phyloP scores from a whole-genome alignment of 352 stramenopile genomes.

The Globisporangium cederbergense region DNA sequence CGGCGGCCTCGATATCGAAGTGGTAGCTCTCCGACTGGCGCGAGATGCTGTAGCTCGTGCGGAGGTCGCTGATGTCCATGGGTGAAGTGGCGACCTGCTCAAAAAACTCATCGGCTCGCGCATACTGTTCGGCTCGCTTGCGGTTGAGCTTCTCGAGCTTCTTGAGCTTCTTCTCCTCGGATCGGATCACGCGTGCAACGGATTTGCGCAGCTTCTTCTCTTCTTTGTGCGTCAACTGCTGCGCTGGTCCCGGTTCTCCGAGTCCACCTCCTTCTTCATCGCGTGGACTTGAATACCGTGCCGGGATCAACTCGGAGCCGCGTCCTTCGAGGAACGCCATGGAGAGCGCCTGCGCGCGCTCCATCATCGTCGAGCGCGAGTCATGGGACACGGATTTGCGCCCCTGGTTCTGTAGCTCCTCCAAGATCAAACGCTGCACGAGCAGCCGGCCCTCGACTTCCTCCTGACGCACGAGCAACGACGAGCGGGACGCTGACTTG shows the following conservation, averaged over 20 bases:
- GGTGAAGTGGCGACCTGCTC: conserved; percentile 9
- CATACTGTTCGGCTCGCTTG: conserved; percentile 17
- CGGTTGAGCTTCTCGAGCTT: conserved; percentile 28
- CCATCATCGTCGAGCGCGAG: conserved; percentile 10
- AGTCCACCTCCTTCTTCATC: background rate
- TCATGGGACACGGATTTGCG: background rate
- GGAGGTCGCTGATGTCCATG: background rate
- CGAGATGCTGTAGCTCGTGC: conserved; percentile 2
- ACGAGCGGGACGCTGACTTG: conserved; percentile 4
- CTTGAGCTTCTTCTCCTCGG: conserved; percentile 33
- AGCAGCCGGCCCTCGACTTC: conserved; percentile 8
- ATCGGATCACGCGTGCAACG: conserved; percentile 21
- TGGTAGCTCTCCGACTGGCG: conserved; percentile 13
- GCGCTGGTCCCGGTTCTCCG: background rate
- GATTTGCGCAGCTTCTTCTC: conserved; percentile 34
- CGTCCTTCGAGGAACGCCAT: conserved; percentile 11
- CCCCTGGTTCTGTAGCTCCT: conserved; percentile 12
- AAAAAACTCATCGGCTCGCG: conserved; percentile 18
- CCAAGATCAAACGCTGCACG: conserved; percentile 16
- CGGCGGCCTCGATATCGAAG: conserved; percentile 9
- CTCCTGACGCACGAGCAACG: background rate
- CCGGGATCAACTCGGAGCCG: conserved; percentile 10
- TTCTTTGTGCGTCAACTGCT: conserved; percentile 21
- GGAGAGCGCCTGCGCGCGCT: conserved; percentile 15
- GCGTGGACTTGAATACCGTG: background rate